These are phyloP conservation scores for Lasiosphaeria miniovina DNA, from an alignment of 495 filamentous ascomycete genomes.

Conservation along the genomic window DNA sequence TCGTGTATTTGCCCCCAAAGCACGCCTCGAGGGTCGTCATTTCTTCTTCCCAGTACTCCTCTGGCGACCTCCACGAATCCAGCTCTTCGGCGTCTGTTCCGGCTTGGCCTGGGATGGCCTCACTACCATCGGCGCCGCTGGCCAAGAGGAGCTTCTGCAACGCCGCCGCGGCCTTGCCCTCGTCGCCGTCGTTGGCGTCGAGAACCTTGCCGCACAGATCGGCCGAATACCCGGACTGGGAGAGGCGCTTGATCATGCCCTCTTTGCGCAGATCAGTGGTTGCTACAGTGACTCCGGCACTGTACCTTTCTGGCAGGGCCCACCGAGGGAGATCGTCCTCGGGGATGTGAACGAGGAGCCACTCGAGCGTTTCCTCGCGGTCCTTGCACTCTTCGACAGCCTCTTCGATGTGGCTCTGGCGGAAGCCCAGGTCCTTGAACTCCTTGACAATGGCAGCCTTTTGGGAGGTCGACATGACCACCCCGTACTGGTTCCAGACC, in stretches of 20 bases:
- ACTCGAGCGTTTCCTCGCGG: slow-evolving; percentile 84
- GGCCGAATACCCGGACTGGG: slow-evolving; percentile 74
- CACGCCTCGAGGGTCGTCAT: slow-evolving; percentile 76
- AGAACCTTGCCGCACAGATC: slow-evolving; percentile 78
- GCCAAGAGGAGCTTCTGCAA: slow-evolving; percentile 68
- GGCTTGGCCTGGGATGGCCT: slow-evolving; percentile 1
- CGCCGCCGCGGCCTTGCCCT: slow-evolving; percentile 72
- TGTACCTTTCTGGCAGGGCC: slow-evolving; percentile 87
- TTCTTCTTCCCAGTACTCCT: slow-evolving; percentile 80
- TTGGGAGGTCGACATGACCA: slow-evolving; percentile 58
- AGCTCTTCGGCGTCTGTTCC: slow-evolving; percentile 25
- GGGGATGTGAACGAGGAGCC: slow-evolving; percentile 93
- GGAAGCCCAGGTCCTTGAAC: slow-evolving; percentile 72
- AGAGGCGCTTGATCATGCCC: slow-evolving; percentile 74
- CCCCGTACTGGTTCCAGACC: slow-evolving; percentile 79
- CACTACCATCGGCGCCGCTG: slow-evolving; percentile 33
- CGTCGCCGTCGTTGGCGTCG: slow-evolving; percentile 64
- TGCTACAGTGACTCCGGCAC: slow-evolving; percentile 80
- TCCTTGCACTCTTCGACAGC: slow-evolving; percentile 84
- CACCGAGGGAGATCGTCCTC: slow-evolving; percentile 91
- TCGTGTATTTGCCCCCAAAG: slow-evolving; percentile 63
- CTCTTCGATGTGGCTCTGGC: slow-evolving; percentile 83
- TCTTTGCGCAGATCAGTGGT: slow-evolving; percentile 75
- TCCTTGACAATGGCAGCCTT: slow-evolving; percentile 66
- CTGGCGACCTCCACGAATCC: slow-evolving; percentile 42